These are phyloP conservation scores for Hymenoscyphus scutula DNA, from an alignment of 2,329 filamentous ascomycete species.

Conservation along the genomic window DNA sequence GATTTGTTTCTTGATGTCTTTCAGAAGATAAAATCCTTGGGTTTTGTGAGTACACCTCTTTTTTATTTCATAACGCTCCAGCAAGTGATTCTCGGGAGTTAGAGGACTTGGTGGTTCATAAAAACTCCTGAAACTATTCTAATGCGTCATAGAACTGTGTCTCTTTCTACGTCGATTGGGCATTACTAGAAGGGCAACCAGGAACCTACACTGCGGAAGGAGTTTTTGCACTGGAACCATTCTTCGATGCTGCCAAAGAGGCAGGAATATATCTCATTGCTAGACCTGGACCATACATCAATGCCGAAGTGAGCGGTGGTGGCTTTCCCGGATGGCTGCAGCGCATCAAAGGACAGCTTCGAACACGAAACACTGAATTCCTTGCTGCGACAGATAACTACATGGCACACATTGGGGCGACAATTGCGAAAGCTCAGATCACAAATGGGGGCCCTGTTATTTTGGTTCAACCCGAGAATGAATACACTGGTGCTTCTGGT, in stretches of 20 bases:
- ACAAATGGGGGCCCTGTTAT: slow-evolving; percentile 81
- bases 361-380: slow-evolving; percentile 61
- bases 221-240: slow-evolving; percentile 68
- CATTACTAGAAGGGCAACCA: slow-evolving; percentile 68
- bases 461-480: slow-evolving; percentile 77
- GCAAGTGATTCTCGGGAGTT: too few relatives aligned
- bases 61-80: neutral
- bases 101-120: neutral
- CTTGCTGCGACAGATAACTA: slow-evolving; percentile 66
- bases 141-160: slow-evolving; percentile 53
- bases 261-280: slow-evolving; percentile 77
- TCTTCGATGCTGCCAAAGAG: slow-evolving; percentile 71
- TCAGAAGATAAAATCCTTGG: slow-evolving; percentile 78
- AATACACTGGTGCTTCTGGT: slow-evolving; percentile 58
- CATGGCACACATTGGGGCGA: slow-evolving; percentile 53
- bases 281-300: slow-evolving; percentile 58
- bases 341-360: slow-evolving; percentile 60
- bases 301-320: slow-evolving; percentile 73
- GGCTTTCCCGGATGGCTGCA: slow-evolving; percentile 81
- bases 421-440: slow-evolving; percentile 74
- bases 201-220: slow-evolving; percentile 69
- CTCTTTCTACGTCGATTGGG: slow-evolving; percentile 80
- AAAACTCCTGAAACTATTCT: neutral
- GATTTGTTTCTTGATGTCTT: slow-evolving; percentile 69
- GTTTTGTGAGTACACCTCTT: slow-evolving; percentile 48